These are phyloP conservation scores for Cenchrus americanus DNA, from an alignment of 176 grass and related monocot genomes.

Conservation along the genomic window DNA sequence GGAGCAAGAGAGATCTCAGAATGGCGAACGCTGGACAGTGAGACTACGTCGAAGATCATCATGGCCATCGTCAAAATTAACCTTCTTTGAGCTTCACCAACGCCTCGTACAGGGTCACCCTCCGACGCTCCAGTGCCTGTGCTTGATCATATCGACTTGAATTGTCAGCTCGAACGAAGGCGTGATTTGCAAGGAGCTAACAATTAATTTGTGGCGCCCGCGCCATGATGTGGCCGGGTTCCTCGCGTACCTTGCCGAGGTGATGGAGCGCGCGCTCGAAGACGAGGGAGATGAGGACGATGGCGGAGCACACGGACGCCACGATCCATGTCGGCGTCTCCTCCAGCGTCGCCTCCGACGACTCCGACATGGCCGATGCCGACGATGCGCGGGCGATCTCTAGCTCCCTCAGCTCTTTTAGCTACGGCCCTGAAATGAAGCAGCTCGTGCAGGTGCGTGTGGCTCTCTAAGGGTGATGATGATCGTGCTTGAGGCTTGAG, in stretches of 20 bases:
- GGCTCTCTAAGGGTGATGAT: not conserved
- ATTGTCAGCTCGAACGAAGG: not conserved
- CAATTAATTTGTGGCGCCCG: too few species aligned
- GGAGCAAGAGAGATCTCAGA: not conserved
- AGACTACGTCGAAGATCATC: not conserved
- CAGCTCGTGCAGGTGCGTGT: not conserved
- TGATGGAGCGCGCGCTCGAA: constrained; percentile 78
- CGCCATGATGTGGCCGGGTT: too few species aligned
- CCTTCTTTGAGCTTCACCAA: constrained; percentile 90
- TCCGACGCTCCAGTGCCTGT: constrained; percentile 49
- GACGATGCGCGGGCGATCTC: not conserved
- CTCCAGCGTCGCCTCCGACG: constrained; percentile 48
- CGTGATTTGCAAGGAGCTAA: not conserved
- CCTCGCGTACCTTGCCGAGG: constrained; percentile 64
- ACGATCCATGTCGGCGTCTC: constrained; percentile 86
- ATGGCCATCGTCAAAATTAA: not conserved
- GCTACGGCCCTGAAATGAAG: not conserved
- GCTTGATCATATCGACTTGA: not conserved
- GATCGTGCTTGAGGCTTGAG: not conserved
- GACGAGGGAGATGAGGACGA: constrained; percentile 73
- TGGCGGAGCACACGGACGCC: constrained; percentile 68
- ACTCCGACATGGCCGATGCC: constrained; percentile 13
- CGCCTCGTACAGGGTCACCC: constrained; percentile 69
- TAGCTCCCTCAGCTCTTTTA: not conserved
- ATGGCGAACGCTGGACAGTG: too few species aligned